A percentile compares a stretch with the other conserved stretches of the same genome.
phyloP scores from a whole-genome alignment of 2,329 filamentous ascomycete genomes.

The Aspergillus candidus region DNA sequence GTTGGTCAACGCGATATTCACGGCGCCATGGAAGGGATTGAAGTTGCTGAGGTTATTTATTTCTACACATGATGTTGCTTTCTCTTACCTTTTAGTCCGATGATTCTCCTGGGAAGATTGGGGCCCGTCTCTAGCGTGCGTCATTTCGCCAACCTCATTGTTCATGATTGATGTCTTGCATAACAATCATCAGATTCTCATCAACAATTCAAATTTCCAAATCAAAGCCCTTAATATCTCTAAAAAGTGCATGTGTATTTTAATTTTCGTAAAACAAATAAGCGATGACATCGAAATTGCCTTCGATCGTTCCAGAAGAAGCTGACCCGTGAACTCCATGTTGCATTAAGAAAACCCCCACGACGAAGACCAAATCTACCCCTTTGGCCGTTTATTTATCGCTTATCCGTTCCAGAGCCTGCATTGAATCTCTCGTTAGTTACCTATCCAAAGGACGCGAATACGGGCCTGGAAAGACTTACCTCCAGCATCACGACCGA shows the following conservation, averaged over 20 bases:
- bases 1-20: not conserved
- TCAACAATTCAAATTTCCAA: conserved; percentile 1
- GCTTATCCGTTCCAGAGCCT: conserved; percentile 40
- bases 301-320: conserved; percentile 30
- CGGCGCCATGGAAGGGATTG: too few relatives aligned
- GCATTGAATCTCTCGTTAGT: conserved; percentile 5
- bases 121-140: conserved; percentile 4
- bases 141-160: conserved; percentile 5
- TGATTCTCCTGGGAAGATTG: conserved; percentile 2
- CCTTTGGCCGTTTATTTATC: conserved; percentile 31
- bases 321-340: conserved; percentile 34
- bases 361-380: conserved; percentile 16
- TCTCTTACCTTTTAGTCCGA: conserved; percentile 5
- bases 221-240: not conserved
- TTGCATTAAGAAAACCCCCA: conserved; percentile 25
- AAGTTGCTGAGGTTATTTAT: too few relatives aligned
- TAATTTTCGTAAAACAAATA: conserved; percentile 8
- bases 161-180: conserved; percentile 13
- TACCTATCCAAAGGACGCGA: not conserved
- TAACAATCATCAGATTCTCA: conserved; percentile 5
- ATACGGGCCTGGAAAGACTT: conserved; percentile 6
- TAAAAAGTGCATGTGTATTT: conserved; percentile 4
- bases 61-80: not conserved
- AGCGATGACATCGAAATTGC: conserved; percentile 17
- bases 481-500: conserved; percentile 96